Evolutionary conservation across 257 asterid genomes (phyloP), one percentile per base, ranked within the genome.

Genomic region (Nicotiana sylvestris): DNA sequence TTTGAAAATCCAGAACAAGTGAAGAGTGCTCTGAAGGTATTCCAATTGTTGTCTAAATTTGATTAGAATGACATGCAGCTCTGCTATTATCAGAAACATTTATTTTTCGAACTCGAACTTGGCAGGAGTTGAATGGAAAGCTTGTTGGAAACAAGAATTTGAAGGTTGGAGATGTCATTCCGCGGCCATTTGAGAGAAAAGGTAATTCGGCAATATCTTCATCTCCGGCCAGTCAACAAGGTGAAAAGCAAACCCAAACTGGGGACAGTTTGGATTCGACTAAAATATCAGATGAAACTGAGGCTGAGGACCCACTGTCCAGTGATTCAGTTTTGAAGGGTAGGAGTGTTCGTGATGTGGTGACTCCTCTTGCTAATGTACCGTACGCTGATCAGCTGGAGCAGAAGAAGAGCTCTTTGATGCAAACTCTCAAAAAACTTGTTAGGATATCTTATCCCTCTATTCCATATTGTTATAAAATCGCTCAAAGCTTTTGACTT

Each of bases 311-410:
- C 81, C 77, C 83, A 79, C 76, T 84, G 81, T 66, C 86, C 65
- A 83, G 83, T 43, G 87, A 84, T 81, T 84, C 92, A 18, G 87
- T 64, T 81, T 55, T 77, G 80, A 92, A 83, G 90, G 86, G 89
- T 87, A 90, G 94, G 89, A 91, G 88, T 81, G 97, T 83, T 27
- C 98, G 97, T 46, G 92, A 91, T 87, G 98, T 70, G 62, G 99
- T 94, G 89, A 94, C 99, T 86, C 98, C 99, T 68, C 98, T 96
- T 88, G 95, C 98, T 81, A 93, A 90, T 90, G 76, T 96, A 95
- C 84, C 97, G n/a, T 96, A 96, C 85, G 82, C 94, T 25, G 93
- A 91, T 69, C 99, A 96, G 89, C 90, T 96, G 18, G 98, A 94
- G 81, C 89, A 92, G 88, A 96, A 96, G 90, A 93, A 90, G 86